Evolutionary conservation across 345 rosid species (phyloP), one percentile per base, ranked within the genome.

Genomic region (Citrus inodora): DNA sequence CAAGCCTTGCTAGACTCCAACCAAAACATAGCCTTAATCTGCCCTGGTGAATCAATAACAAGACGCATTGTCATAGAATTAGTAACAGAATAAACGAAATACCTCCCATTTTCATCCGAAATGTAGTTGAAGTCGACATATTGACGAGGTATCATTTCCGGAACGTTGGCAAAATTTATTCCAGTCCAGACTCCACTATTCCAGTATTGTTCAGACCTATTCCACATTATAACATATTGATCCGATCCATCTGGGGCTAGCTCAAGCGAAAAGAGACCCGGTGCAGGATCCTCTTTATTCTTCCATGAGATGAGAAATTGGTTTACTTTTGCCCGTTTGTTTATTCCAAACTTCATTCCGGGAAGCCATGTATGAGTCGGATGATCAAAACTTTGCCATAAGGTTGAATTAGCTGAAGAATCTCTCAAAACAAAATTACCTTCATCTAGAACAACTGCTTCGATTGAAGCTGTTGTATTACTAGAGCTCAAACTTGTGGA

Each of bases 301-400:
- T 82, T 92, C 97, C 93, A 94, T 1, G 93, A 94, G 14, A 82
- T 78, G 24, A 94, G 88, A 32, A 61, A 77, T 64, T 84, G 88
- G 70, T 76, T 82, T 37, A 22, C 76, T 0, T 76, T 78, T 24
- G 85, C 86, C 55, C 62, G 76, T 77, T 86, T 93, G 80, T 88
- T 77, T 6, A 80, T 74, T 68, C 88, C 87, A 48, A 94, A 8
- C 68, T 85, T 91, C 5, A 85, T 87, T 13, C 97, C 94, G 3
- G 97, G 94, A 3, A 92, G 94, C 94, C 97, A 93, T 40, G 97
- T 92, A 81, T 89, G 2, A 2, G 86, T 78, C 0, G 91, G 98
- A 58, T 87, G 80, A 66, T 94, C 97, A 64, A 91, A 87, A 80
- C 97, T 91, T 87, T 91, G 90, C 98, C 98, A 94, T 14, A 89